Percentiles rank a stretch among this genome's conserved stretches.
phyloP scores from a whole-genome alignment of 495 filamentous ascomycete genomes.

The Trichocladium uniseriatum region DNA sequence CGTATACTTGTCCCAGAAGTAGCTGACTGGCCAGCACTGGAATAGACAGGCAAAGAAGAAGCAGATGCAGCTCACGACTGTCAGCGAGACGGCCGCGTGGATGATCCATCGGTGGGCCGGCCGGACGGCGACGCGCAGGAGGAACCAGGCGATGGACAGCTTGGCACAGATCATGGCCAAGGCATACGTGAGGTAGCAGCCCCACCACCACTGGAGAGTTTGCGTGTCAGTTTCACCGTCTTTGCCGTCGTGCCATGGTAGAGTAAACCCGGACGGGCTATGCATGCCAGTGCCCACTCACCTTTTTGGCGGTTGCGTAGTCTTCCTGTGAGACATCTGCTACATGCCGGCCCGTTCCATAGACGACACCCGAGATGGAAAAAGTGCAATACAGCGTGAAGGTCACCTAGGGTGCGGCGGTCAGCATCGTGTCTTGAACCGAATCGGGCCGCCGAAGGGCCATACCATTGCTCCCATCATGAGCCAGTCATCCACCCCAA shows the following conservation, averaged over 20 bases:
- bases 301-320: conserved; percentile 2
- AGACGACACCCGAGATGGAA: conserved; percentile 5
- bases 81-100: conserved; percentile 16
- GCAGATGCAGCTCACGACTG: conserved; percentile 23
- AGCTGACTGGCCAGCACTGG: conserved; percentile 33
- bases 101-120: conserved; percentile 34
- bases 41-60: conserved; percentile 37
- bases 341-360: conserved; percentile 7
- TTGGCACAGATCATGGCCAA: conserved; percentile 28
- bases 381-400: conserved; percentile 10
- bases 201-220: conserved; percentile 14
- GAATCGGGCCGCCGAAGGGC: too few relatives aligned
- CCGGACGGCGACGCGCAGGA: conserved; percentile 33
- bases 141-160: conserved; percentile 35
- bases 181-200: conserved; percentile 18
- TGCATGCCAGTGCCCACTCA: too few relatives aligned
- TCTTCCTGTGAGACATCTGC: not conserved
- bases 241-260: not conserved
- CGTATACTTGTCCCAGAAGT: conserved; percentile 28
- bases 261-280: too few relatives aligned
- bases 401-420: not conserved
- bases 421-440: too few relatives aligned
- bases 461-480: conserved; percentile 8
- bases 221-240: too few relatives aligned
- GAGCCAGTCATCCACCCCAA: conserved; percentile 13